Base-by-base conservation (phyloP, 345 rosid species). In the Eucalyptus guilfoylei region DNA sequence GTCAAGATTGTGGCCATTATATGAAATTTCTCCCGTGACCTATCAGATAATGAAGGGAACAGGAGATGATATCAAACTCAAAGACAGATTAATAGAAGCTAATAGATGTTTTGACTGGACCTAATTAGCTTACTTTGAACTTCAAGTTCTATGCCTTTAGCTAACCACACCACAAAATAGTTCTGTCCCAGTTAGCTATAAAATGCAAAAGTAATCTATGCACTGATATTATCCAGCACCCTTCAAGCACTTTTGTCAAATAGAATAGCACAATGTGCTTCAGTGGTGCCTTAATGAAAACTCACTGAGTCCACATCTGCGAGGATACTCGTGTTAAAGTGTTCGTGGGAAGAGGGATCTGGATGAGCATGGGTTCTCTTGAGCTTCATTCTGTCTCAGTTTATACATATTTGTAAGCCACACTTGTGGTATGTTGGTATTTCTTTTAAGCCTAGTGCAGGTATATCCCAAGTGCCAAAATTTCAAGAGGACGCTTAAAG, bases 11-110 rank as follows among this genome's bases (percentile, higher is more conserved):
- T 55, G 86, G 15, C 88, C 88, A 14, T 90, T 90, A 86, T 88
- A 90, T 34, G 67, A 86, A 32, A 90, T 32, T 76, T 90, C 87
- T 89, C 96, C 96, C 5, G 87, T 89, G 69, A 88, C 40, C 95
- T 95, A 45, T 90, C 45, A 87, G 67, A 88, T 80, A 55, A 87
- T 32, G 34, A 85, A 89, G 89, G 86, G 87, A 30, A 45, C 49
- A 87, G 16, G 32, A 45, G 16, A 24, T 47, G 19, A 83, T 16
- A 42, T 44, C 30, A 49, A 48, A 87, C 26, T 40, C 64, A 42
- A 44, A 45, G 87, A 85, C 58, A 44, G 37, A n/a, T n/a, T 30
- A 62, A 62, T 64, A 14, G 34, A 0, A 30, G 21, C 19, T 64
- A 8, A 14, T 14, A 6, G 37, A 64, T 64, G 76, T 64, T 64